Evolutionary conservation across 164 flowering plant species (phyloP).

Genomic region (Stephania japonica): DNA sequence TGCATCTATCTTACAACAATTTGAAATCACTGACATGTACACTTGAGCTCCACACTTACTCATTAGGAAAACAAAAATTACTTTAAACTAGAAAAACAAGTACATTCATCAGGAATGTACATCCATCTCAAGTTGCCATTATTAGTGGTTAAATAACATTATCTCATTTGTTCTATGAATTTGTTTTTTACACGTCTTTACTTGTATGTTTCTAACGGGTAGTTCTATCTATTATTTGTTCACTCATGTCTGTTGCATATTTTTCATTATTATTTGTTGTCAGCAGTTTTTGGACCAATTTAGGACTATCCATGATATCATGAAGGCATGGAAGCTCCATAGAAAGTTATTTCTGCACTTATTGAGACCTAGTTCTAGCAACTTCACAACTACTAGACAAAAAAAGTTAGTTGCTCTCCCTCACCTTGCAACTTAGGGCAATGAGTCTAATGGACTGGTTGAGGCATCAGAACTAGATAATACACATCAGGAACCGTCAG

Average conservation of each 20-base stretch:
- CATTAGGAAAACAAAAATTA: too few relatives aligned
- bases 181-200: not conserved
- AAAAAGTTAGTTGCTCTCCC: slow-evolving; percentile 13
- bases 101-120: too few relatives aligned
- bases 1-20: too few relatives aligned
- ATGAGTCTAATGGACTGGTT: slow-evolving; percentile 11
- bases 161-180: not conserved
- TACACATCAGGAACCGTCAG: slow-evolving; percentile 16
- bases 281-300: slow-evolving; percentile 71
- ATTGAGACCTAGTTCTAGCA: slow-evolving; percentile 26
- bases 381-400: slow-evolving; percentile 18
- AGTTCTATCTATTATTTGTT: not conserved
- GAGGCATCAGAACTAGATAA: slow-evolving; percentile 13
- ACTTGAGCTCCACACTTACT: too few relatives aligned
- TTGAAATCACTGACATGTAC: too few relatives aligned
- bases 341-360: slow-evolving; percentile 51
- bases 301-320: slow-evolving; percentile 66
- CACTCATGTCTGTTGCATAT: slow-evolving; percentile 9
- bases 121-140: not conserved
- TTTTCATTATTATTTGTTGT: not conserved
- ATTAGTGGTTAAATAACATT: not conserved
- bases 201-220: not conserved
- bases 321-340: slow-evolving; percentile 74
- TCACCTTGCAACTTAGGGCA: slow-evolving; percentile 21
- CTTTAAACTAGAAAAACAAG: too few relatives aligned